These are phyloP conservation scores for Metschnikowia lochheadii DNA, from an alignment of 805 yeast species.

Conservation along the genomic window DNA sequence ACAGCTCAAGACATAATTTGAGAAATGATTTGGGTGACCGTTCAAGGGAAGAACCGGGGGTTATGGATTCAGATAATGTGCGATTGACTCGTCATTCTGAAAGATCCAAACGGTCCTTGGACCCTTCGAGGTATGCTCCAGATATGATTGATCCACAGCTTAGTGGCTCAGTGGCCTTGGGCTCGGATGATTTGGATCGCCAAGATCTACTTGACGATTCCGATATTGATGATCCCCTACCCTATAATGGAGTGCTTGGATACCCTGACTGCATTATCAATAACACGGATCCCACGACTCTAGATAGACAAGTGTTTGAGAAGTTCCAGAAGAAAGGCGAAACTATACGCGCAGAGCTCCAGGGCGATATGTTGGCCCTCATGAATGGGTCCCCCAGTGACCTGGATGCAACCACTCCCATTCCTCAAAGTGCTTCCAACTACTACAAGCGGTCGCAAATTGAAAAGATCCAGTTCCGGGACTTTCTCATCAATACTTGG, in stretches of 20 bases:
- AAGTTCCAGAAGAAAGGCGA: slow-evolving; percentile 14
- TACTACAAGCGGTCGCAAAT: slow-evolving; percentile 39
- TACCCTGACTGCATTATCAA: slow-evolving; percentile 57
- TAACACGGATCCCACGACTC: slow-evolving; percentile 54
- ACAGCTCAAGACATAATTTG: too few relatives aligned
- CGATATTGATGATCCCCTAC: slow-evolving; percentile 28
- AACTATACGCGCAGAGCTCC: slow-evolving; percentile 27
- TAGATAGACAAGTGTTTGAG: slow-evolving; percentile 48
- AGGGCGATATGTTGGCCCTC: slow-evolving; percentile 6
- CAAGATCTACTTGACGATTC: neutral
- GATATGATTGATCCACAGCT: neutral
- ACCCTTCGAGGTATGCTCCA: neutral
- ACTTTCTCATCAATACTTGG: slow-evolving; percentile 82
- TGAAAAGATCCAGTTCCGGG: slow-evolving; percentile 64
- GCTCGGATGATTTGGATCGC: neutral
- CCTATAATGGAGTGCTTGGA: slow-evolving; percentile 62
- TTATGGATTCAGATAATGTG: neutral
- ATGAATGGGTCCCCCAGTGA: slow-evolving; percentile 15
- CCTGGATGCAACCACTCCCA: slow-evolving; percentile 9
- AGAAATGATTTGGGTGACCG: too few relatives aligned
- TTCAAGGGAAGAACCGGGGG: too few relatives aligned
- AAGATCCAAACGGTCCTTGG: neutral
- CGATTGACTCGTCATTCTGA: neutral
- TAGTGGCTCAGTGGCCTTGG: neutral
- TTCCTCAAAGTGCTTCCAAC: slow-evolving; percentile 16